Base-by-base conservation (phyloP, 2,329 filamentous ascomycete genomes). In the Beauveria bassiana region DNA sequence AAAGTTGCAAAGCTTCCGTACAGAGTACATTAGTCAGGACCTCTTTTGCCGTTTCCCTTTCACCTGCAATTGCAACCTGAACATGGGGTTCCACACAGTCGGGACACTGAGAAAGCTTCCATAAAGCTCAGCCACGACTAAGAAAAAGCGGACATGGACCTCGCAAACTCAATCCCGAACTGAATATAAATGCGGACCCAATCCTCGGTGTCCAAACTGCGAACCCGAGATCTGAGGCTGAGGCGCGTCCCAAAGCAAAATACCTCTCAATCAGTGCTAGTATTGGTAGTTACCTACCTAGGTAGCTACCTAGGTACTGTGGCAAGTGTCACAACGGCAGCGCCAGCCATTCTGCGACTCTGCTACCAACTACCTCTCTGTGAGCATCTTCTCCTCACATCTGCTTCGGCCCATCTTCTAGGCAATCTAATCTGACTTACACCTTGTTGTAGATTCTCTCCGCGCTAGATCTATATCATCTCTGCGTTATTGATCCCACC, bases 201-300 rank as follows among this genome's bases (percentile, higher is more conserved):
- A 24, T 59, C 38, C 46, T 59, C 56, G 56, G 56, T 59, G 56
- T 59, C 34, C 56, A 42, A 59, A 42, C 24, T 51, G 56, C 56
- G 56, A 59, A 42, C 56, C 56, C 56, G 56, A 59, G 43, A 50
- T 50, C 55, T 58, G n/a, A 38, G 34, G 28, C 43, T 28, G 20
- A 12, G 7, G 43, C 26, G n/a, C 20, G 45, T 38, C n/a, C n/a
- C 28, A 3, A 57, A 46, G 24, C 40, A 34, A 46, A 42, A 49
- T 34, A 42, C 14, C 31, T 43, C 34, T 43, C 45, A 5, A 38
- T 38, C 7, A 2, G 18, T 53, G 46, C 53, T 20, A 22, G 53
- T 6, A 38, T 7, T 31, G 24, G n/a, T 14, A 31, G 24, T 8
- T n/a, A 42, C 38, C 22, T n/a, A 42, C 38, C 38, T 54, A 55